Base-by-base conservation (phyloP, 148 eudicot genomes). In the Salicornia ramosissima region DNA sequence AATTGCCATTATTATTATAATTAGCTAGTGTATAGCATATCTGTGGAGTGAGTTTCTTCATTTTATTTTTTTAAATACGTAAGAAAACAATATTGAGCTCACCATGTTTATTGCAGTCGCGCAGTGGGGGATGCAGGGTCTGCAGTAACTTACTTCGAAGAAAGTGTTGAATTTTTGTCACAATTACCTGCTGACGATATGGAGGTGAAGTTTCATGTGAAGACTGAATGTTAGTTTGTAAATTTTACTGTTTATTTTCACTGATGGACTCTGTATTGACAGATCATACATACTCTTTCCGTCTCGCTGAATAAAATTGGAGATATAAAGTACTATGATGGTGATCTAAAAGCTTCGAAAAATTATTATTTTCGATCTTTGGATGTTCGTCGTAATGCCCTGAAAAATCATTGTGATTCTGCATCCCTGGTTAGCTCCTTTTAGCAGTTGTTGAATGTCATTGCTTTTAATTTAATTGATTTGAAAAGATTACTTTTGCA, bases 221-320 rank as follows among this genome's bases (percentile, higher is more conserved):
- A 21, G 30, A 33, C 33, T 68, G 43, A 18, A 45, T 40, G 53
- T 22, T 63, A 24, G 28, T 50, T 56, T 71, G 12, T 45, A 42
- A 68, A 58, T 65, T 42, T 28, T 6, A 63, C 10, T 62, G 16
- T 46, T 3, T 40, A 33, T 56, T 26, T 33, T 34, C 11, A 47
- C 77, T 69, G 58, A 72, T 55, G 10, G 22, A 47, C 56, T 25
- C 67, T 28, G 40, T 29, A 25, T 73, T 68, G 85, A 80, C 98
- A 94, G 98, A 82, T 94, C 64, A 78, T 80, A 67, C 97, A 94
- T 76, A 90, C 98, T 8, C 92, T 94, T 29, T 94, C 97, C 52
- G 96, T 94, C 61, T 94, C 98, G 34, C 84, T 90, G 34, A 94
- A 94, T 77, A 94, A 94, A 81, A 86, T 94, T 60, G 98, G 98